phyloP scores from a whole-genome alignment of 2,329 filamentous ascomycete genomes.

The Cephalotrichum gorgonifer region DNA sequence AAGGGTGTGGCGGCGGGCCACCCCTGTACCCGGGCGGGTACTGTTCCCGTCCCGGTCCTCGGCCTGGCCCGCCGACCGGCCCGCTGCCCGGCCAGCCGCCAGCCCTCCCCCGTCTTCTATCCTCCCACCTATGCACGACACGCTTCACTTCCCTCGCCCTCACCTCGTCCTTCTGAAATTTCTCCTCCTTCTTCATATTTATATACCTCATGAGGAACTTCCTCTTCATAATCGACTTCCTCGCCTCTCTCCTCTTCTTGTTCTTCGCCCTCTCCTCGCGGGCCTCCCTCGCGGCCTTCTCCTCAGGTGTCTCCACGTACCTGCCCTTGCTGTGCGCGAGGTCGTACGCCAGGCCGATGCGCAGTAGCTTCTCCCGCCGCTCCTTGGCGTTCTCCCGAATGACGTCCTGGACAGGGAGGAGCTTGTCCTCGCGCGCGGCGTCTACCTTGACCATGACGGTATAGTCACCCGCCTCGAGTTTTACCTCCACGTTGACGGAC shows the following conservation, averaged over 20 bases:
- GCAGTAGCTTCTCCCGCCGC: constrained; percentile 60
- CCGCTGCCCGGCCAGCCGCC: constrained; percentile 11
- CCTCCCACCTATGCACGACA: background rate
- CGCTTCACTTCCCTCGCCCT: constrained; percentile 2
- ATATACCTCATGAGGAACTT: background rate
- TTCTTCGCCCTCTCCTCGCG: constrained; percentile 28
- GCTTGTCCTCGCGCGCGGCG: constrained; percentile 45
- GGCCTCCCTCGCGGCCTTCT: constrained; percentile 34
- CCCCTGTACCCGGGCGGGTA: background rate
- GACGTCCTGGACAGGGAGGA: constrained; percentile 51
- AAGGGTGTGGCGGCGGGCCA: too few species aligned
- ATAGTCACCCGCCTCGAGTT: constrained; percentile 66
- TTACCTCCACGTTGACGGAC: constrained; percentile 66
- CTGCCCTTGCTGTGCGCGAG: constrained; percentile 58
- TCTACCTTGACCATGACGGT: constrained; percentile 66
- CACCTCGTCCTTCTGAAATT: background rate
- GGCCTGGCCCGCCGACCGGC: too few species aligned
- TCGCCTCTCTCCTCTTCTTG: constrained; percentile 20
- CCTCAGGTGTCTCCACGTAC: constrained; percentile 34
- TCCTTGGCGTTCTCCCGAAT: constrained; percentile 53
- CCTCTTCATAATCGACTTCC: background rate
- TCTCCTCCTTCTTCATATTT: background rate
- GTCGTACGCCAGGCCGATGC: constrained; percentile 61
- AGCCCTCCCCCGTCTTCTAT: constrained; percentile 18
- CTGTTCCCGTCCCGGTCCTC: too few species aligned